Conservation (phyloP, 495 filamentous ascomycete species). For the Penicillium crystallinum region DNA sequence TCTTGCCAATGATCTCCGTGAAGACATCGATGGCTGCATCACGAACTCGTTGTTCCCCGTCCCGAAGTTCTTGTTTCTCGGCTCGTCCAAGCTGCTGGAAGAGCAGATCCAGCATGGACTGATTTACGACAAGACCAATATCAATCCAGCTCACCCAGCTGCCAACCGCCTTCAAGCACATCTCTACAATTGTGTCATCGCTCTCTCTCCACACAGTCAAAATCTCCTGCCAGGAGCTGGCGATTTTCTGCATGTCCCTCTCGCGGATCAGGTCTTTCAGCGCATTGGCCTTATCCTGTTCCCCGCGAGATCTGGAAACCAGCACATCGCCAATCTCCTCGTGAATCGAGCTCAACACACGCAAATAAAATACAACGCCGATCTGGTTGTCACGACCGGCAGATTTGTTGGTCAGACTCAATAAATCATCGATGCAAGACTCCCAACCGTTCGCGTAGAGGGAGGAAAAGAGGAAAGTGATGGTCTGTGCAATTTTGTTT, state of each 20-base stretch:
- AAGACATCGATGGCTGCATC: slow-evolving; percentile 89
- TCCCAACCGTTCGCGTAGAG: slow-evolving; percentile 83
- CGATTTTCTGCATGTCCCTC: slow-evolving; percentile 80
- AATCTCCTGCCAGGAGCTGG: slow-evolving; percentile 85
- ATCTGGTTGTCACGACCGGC: slow-evolving; percentile 57
- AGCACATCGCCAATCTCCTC: slow-evolving; percentile 95
- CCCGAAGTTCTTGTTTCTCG: slow-evolving; percentile 42
- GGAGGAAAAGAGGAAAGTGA: slow-evolving; percentile 83
- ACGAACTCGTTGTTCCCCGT: slow-evolving; percentile 65
- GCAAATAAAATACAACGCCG: slow-evolving; percentile 82
- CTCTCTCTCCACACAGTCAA: slow-evolving; percentile 71
- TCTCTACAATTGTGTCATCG: slow-evolving; percentile 70
- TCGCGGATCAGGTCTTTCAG: slow-evolving; percentile 85
- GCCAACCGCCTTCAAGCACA: slow-evolving; percentile 80
- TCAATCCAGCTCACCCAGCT: slow-evolving; percentile 99
- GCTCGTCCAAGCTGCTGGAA: slow-evolving; percentile 70
- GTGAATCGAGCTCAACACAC: slow-evolving; percentile 80
- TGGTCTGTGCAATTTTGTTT: slow-evolving; percentile 93
- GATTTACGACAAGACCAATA: slow-evolving; percentile 85
- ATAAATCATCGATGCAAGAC: slow-evolving; percentile 81
- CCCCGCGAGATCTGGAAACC: slow-evolving; percentile 65
- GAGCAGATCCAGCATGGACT: slow-evolving; percentile 74
- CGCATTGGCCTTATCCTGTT: slow-evolving; percentile 71
- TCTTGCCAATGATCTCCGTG: slow-evolving; percentile 93
- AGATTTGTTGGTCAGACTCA: slow-evolving; percentile 54